Percentiles rank a stretch among this genome's conserved stretches.
Evolutionary conservation across 2,329 filamentous ascomycete species (phyloP).

Genomic region (Biscogniauxia marginata): DNA sequence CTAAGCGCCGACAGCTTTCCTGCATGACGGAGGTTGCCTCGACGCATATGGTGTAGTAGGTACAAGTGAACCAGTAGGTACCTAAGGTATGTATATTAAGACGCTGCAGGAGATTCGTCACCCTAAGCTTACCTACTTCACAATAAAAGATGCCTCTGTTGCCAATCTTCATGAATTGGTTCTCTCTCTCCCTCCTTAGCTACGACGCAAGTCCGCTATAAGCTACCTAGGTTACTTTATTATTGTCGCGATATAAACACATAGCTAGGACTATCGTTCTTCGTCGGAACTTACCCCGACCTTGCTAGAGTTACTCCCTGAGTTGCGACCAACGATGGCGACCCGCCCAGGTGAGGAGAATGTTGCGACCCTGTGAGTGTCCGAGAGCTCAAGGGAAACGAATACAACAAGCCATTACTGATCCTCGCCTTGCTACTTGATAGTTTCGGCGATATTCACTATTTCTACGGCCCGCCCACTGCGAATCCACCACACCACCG

Average conservation of each 20-base stretch:
- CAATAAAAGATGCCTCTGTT: constrained; percentile 4
- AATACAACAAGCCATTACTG: not conserved
- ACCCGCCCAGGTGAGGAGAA: constrained; percentile 46
- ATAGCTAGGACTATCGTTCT: no score
- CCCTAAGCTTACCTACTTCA: constrained; percentile 5
- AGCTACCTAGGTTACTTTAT: not conserved
- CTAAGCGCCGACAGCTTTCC: constrained; percentile 28
- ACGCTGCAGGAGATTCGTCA: no score
- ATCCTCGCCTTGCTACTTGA: not conserved
- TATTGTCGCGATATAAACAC: no score
- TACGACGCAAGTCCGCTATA: not conserved
- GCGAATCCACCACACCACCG: constrained; percentile 72
- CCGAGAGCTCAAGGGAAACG: constrained; percentile 1
- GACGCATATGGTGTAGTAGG: not conserved
- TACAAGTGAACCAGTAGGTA: no score
- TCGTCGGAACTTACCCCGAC: no score
- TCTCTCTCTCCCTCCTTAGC: constrained; percentile 17
- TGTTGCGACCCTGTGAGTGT: constrained; percentile 45
- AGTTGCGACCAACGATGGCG: constrained; percentile 36
- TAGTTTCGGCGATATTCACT: constrained; percentile 77
- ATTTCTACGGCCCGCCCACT: constrained; percentile 70
- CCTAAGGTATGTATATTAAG: no score
- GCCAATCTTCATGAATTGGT: constrained; percentile 10
- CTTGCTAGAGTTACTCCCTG: not conserved
- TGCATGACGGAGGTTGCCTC: constrained; percentile 1